These are phyloP conservation scores for Erodium moschatum DNA, from an alignment of 441 rosid species.

Conservation along the genomic window DNA sequence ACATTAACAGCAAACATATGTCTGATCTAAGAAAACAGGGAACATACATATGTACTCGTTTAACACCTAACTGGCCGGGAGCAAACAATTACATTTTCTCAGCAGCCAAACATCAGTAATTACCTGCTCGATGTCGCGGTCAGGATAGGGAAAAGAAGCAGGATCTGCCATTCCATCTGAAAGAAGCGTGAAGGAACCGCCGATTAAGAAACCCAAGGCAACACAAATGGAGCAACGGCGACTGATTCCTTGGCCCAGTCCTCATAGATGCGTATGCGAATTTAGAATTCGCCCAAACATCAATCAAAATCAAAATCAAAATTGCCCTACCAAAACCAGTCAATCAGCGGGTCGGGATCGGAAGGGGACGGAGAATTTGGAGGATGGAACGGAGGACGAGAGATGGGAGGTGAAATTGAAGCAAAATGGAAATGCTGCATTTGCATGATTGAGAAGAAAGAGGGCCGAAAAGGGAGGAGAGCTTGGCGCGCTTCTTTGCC, in stretches of 20 bases:
- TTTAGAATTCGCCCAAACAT: not conserved
- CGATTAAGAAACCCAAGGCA: not conserved
- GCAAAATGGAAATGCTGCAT: not conserved
- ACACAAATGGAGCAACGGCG: not conserved
- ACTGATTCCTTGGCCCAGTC: not conserved
- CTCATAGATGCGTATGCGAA: not conserved
- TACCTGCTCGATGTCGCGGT: constrained; percentile 76
- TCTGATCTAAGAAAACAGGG: too few relatives aligned
- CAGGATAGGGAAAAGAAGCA: constrained; percentile 54
- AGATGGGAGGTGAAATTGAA: not conserved
- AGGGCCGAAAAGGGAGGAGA: constrained; percentile 31
- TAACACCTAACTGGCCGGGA: too few relatives aligned
- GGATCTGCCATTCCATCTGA: constrained; percentile 58
- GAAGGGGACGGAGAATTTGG: not conserved
- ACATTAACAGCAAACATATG: too few relatives aligned
- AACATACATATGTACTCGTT: too few relatives aligned
- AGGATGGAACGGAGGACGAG: not conserved
- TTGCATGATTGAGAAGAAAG: constrained; percentile 22
- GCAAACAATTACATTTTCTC: too few relatives aligned
- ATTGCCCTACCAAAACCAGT: too few relatives aligned
- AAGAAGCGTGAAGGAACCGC: not conserved
- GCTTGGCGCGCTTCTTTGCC: not conserved
- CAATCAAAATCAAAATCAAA: not conserved
- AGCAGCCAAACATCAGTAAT: too few relatives aligned
- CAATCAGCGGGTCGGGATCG: too few relatives aligned